Evolutionary conservation across 306 rosid genomes (phyloP).

Genomic region (Cicer yamashitae): DNA sequence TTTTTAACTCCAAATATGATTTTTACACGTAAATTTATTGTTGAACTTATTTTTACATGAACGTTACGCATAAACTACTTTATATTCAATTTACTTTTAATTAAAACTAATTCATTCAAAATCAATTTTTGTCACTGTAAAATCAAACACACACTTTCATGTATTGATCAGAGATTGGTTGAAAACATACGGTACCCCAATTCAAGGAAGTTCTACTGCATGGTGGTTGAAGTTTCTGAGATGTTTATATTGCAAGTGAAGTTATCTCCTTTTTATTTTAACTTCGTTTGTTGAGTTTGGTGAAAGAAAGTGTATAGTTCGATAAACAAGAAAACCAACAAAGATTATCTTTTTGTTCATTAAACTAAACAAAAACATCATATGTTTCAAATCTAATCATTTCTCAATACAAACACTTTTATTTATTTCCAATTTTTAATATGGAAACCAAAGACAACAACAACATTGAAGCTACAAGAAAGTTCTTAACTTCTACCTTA

Average conservation of each 20-base stretch:
- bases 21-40: too few species aligned
- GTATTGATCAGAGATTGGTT: conserved; percentile 43
- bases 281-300: conserved; percentile 82
- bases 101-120: too few species aligned
- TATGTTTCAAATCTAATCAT: not conserved
- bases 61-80: too few species aligned
- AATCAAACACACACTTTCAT: too few species aligned
- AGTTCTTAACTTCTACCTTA: conserved; percentile 60
- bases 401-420: conserved; percentile 20
- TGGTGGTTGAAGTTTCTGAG: conserved; percentile 64
- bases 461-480: conserved; percentile 56
- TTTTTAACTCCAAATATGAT: too few species aligned
- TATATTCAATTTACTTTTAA: too few species aligned
- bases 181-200: conserved; percentile 36
- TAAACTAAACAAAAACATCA: conserved; percentile 35
- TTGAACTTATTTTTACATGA: too few species aligned
- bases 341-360: conserved; percentile 40
- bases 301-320: conserved; percentile 57
- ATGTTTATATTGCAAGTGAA: conserved; percentile 71
- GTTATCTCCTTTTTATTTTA: conserved; percentile 52
- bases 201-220: conserved; percentile 48
- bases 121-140: too few species aligned
- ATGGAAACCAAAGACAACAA: conserved; percentile 49
- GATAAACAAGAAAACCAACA: conserved; percentile 58
- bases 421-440: conserved; percentile 51